A percentile compares a stretch with the other conserved stretches of the same genome.
Conservation (phyloP, 768 basidiomycete species). For the Tylopilus felleus region DNA sequence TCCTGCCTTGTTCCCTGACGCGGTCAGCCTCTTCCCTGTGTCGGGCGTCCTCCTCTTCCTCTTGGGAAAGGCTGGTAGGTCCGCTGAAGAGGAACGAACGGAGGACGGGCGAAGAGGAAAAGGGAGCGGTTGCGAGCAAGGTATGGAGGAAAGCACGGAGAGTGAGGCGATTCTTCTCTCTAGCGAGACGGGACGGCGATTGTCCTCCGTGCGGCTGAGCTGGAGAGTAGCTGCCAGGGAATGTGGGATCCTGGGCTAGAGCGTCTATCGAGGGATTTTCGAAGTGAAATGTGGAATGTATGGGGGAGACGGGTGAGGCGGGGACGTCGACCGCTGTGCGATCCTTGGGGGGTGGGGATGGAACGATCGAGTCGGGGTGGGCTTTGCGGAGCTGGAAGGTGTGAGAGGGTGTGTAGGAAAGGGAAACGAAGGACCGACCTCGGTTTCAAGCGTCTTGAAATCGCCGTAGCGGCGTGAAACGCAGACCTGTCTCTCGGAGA, state of each 20-base stretch:
- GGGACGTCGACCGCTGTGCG: constrained; percentile 61
- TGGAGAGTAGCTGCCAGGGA: constrained; percentile 46
- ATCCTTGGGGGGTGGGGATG: constrained; percentile 86
- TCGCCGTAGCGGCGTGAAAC: constrained; percentile 95
- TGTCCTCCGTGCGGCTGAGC: not conserved
- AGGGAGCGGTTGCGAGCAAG: constrained; percentile 62
- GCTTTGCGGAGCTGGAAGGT: constrained; percentile 71
- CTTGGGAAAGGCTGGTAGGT: constrained; percentile 60
- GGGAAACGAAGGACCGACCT: constrained; percentile 46
- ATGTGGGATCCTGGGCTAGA: constrained; percentile 73
- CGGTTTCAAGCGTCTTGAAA: constrained; percentile 82
- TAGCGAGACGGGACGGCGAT: constrained; percentile 49
- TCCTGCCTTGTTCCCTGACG: constrained; percentile 82
- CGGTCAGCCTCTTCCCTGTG: constrained; percentile 86
- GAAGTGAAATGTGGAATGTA: not conserved
- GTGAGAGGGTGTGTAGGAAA: constrained; percentile 9
- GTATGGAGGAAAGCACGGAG: constrained; percentile 89
- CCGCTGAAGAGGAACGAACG: constrained; percentile 79
- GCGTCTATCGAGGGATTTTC: constrained; percentile 9
- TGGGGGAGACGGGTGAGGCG: constrained; percentile 9
- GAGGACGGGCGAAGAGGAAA: constrained; percentile 86
- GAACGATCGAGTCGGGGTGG: constrained; percentile 79
- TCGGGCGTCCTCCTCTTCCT: constrained; percentile 77
- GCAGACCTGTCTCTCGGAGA: constrained; percentile 72
- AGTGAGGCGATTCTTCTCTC: constrained; percentile 95